Base-by-base conservation (phyloP, 169 alveolate genomes). In the Plasmodium berghei region DNA sequence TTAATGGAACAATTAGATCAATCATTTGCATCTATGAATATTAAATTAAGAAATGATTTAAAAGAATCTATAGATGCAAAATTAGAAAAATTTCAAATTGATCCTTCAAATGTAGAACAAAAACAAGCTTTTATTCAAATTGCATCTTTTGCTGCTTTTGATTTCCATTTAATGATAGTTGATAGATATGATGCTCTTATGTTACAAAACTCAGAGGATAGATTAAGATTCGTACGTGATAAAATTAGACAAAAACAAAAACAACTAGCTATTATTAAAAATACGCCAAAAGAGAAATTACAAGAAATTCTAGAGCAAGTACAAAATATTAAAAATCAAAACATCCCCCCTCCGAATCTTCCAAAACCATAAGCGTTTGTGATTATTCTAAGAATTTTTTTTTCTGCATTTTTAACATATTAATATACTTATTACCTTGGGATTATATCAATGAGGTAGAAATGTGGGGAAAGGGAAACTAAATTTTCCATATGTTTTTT, bases 101-200 rank as follows among this genome's bases (percentile, higher is more conserved):
- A 94, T 61, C 93, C 88, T 86, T 70, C 90, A 34, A 67, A 70
- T 72, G 67, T 89, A 20, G 90, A 89, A n/a, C 87, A 87, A 26
- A 73, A 77, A 70, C 96, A 94, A 75, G 95, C 95, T 34, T 94
- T 94, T 70, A 93, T 94, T 14, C 96, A 94, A 63, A 90, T 94
- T n/a, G 96, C 91, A 2, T 93, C 95, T 24, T 92, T 92, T 90
- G 83, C 94, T 40, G 96, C 96, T 22, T 94, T 94, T 59, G 96
- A 94, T 73, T 91, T 87, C 46, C 96, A 94, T 74, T 89, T 94
- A 18, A 94, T 87, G 56, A 94, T 94, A 26, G 92, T 88, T 22
- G 96, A 94, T 48, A 73, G 96, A 22, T 94, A 94, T 73, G 96
- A 94, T 49, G 96, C 96, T 8, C 67, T 94, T 52, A 85, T 89